phyloP scores from a whole-genome alignment of 164 flowering plant genomes.

The Kalanchoe fedtschenkoi region DNA sequence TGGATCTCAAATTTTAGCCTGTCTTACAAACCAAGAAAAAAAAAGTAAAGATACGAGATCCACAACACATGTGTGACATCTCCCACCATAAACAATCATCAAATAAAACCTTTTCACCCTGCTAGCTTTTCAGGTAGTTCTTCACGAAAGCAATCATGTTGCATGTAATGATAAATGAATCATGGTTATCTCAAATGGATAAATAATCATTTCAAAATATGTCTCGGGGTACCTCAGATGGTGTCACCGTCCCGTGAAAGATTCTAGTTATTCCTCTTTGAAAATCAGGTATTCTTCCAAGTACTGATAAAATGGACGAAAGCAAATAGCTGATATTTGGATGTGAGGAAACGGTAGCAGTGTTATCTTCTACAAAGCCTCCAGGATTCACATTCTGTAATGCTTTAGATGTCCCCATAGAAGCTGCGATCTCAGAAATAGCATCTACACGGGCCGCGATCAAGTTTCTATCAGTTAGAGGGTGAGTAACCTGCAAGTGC shows the following conservation, averaged over 20 bases:
- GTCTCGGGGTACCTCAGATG: constrained; percentile 56
- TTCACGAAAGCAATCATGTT: too few species aligned
- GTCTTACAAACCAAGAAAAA: neutral
- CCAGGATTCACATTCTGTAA: constrained; percentile 10
- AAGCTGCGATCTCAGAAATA: constrained; percentile 78
- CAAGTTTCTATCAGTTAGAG: constrained; percentile 72
- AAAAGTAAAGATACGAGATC: neutral
- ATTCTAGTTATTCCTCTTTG: constrained; percentile 93
- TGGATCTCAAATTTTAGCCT: neutral
- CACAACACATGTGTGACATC: neutral
- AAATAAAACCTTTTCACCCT: neutral
- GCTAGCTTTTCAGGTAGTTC: neutral
- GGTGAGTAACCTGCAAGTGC: constrained; percentile 70
- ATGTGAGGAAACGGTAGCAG: constrained; percentile 15
- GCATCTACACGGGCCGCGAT: constrained; percentile 88
- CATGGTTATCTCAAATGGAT: neutral
- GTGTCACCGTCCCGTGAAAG: constrained; percentile 71
- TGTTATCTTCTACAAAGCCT: constrained; percentile 20
- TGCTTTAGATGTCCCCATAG: constrained; percentile 40
- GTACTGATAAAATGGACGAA: constrained; percentile 50
- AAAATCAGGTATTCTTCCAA: constrained; percentile 69
- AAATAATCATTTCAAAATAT: neutral
- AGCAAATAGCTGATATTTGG: constrained; percentile 36
- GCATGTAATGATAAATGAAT: neutral
- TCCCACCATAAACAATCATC: neutral